Conservation (phyloP, 768 basidiomycete species). For the Termitomyces sp. region DNA sequence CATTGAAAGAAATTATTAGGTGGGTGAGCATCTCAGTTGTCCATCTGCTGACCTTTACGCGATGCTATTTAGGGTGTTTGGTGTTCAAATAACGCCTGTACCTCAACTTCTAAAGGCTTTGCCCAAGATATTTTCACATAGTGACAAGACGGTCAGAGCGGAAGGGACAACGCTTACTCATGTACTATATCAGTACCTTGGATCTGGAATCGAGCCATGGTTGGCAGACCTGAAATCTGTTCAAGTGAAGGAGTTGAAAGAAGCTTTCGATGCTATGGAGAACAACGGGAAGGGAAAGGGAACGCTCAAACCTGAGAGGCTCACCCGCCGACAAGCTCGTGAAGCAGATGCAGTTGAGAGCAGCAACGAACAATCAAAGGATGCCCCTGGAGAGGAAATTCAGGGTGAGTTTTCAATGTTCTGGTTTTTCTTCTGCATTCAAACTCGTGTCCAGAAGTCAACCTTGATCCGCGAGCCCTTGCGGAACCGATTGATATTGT, state of each 20-base stretch:
- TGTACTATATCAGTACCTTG: slow-evolving; percentile 81
- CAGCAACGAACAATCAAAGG: slow-evolving; percentile 24
- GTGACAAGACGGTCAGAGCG: slow-evolving; percentile 90
- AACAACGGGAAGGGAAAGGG: slow-evolving; percentile 84
- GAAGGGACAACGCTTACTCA: slow-evolving; percentile 80
- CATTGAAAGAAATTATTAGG: slow-evolving; percentile 82
- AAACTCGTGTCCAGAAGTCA: slow-evolving; percentile 31
- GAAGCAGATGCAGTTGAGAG: slow-evolving; percentile 52
- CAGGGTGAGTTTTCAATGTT: slow-evolving; percentile 37
- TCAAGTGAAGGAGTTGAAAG: slow-evolving; percentile 92
- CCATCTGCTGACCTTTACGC: neutral
- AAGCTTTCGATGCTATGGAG: slow-evolving; percentile 81
- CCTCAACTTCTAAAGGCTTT: slow-evolving; percentile 80
- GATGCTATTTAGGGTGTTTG: slow-evolving; percentile 57
- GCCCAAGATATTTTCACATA: slow-evolving; percentile 92
- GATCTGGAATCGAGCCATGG: slow-evolving; percentile 76
- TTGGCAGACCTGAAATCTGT: slow-evolving; percentile 92
- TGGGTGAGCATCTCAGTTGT: slow-evolving; percentile 27
- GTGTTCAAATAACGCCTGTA: slow-evolving; percentile 64
- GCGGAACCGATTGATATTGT: slow-evolving; percentile 80
- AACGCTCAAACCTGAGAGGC: slow-evolving; percentile 67
- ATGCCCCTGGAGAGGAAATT: slow-evolving; percentile 25
- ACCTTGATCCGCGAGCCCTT: slow-evolving; percentile 72
- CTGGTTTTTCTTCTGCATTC: slow-evolving; percentile 5
- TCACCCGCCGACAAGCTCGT: slow-evolving; percentile 71